Conservation (phyloP, 176 grass and related monocot species). For the Ensete ventricosum region DNA sequence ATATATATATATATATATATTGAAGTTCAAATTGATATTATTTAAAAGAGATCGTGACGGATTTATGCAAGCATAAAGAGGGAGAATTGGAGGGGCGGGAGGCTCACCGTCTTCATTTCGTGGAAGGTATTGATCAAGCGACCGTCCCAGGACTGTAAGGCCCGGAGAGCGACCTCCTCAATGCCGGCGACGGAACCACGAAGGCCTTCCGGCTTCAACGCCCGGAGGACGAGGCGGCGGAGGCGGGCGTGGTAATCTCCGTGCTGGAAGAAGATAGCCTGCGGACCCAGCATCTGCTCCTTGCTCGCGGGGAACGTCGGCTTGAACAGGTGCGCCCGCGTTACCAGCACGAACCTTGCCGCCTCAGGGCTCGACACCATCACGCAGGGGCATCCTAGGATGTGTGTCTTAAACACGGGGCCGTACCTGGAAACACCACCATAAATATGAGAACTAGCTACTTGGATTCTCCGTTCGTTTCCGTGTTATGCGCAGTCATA, state of each 20-base stretch:
- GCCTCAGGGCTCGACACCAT: constrained; percentile 99
- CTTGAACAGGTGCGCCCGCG: constrained; percentile 91
- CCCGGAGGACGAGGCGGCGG: constrained; percentile 65
- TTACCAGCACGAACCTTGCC: constrained; percentile 85
- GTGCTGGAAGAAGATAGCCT: constrained; percentile 99
- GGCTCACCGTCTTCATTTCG: constrained; percentile 85
- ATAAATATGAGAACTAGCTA: too few relatives aligned
- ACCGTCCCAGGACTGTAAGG: constrained; percentile 52
- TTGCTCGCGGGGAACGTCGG: constrained; percentile 96
- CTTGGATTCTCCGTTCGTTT: too few relatives aligned
- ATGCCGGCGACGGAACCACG: constrained; percentile 44
- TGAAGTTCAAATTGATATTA: too few relatives aligned
- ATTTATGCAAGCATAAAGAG: too few relatives aligned
- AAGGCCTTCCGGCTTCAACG: constrained; percentile 85
- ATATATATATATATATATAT: too few relatives aligned
- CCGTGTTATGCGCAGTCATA: too few relatives aligned
- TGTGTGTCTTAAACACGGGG: constrained; percentile 88
- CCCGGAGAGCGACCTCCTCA: constrained; percentile 52
- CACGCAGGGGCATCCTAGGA: constrained; percentile 84
- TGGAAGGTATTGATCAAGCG: constrained; percentile 81
- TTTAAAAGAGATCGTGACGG: too few relatives aligned
- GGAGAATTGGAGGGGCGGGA: too few relatives aligned
- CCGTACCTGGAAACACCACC: constrained; percentile 28
- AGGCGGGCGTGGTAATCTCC: constrained; percentile 81
- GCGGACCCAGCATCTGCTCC: constrained; percentile 79